Conservation (phyloP, 352 stramenopile species). For the Peronospora belbahrii region DNA sequence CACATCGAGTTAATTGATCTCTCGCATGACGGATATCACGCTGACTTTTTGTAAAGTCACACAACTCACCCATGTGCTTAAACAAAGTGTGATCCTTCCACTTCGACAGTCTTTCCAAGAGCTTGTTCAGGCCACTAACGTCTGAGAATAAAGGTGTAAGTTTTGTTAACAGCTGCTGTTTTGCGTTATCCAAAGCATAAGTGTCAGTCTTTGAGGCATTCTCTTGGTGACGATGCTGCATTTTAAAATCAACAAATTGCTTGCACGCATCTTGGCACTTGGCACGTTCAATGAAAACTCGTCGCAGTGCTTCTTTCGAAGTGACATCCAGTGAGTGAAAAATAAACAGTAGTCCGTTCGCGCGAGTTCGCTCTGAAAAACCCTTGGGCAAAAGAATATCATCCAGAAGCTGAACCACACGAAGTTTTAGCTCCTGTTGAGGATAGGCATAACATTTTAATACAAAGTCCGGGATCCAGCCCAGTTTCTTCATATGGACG, state of each 20-base stretch:
- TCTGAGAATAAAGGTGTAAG: slow-evolving; percentile 55
- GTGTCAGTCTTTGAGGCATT: slow-evolving; percentile 7
- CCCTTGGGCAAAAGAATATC: slow-evolving; percentile 78
- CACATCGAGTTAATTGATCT: slow-evolving; percentile 66
- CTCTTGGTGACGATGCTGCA: slow-evolving; percentile 28
- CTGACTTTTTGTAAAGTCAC: slow-evolving; percentile 41
- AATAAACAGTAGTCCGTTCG: slow-evolving; percentile 67
- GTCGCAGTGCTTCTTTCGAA: slow-evolving; percentile 63
- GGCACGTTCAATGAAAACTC: slow-evolving; percentile 54
- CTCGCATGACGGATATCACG: slow-evolving; percentile 39
- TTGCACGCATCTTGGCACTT: slow-evolving; percentile 33
- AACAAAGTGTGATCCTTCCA: slow-evolving; percentile 81
- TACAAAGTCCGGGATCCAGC: slow-evolving; percentile 78
- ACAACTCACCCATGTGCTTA: slow-evolving; percentile 60
- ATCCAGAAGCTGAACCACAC: slow-evolving; percentile 76
- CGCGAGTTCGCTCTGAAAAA: slow-evolving; percentile 37
- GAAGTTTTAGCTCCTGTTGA: slow-evolving; percentile 74
- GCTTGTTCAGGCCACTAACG: slow-evolving; percentile 38
- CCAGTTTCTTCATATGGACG: slow-evolving; percentile 50
- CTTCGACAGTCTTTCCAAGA: slow-evolving; percentile 53
- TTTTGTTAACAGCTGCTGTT: slow-evolving; percentile 28
- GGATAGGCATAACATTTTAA: slow-evolving; percentile 84
- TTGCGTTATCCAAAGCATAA: slow-evolving; percentile 20
- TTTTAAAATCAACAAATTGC: slow-evolving; percentile 44
- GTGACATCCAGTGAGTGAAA: slow-evolving; percentile 54